Conservation (phyloP, 2,329 filamentous ascomycete genomes). For the Penicillium sp. region DNA sequence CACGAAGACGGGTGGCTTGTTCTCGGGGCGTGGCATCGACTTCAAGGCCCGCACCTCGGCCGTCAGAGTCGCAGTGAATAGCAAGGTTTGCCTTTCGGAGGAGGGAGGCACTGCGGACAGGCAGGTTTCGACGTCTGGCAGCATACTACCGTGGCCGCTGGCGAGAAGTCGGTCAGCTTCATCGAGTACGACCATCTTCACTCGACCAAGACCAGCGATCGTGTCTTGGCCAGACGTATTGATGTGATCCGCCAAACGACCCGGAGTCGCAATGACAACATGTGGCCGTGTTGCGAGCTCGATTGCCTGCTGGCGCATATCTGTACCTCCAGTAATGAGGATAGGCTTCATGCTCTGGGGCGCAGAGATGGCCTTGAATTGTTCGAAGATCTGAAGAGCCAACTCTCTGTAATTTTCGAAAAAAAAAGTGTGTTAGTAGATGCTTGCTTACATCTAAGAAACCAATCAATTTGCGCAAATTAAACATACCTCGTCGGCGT, state of each 20-base stretch:
- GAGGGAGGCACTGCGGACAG: conserved; percentile 78
- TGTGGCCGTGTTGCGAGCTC: conserved; percentile 81
- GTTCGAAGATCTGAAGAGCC: conserved; percentile 93
- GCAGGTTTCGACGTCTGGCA: conserved; percentile 91
- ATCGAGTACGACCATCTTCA: conserved; percentile 87
- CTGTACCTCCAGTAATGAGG: conserved; percentile 87
- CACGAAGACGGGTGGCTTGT: conserved; percentile 78
- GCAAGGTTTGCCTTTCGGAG: conserved; percentile 80
- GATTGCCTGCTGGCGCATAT: conserved; percentile 90
- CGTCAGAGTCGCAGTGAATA: conserved; percentile 96
- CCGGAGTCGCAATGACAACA: conserved; percentile 91
- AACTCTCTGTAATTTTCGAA: conserved; percentile 66
- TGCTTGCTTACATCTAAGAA: neutral
- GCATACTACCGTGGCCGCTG: conserved; percentile 78
- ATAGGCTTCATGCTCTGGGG: conserved; percentile 84
- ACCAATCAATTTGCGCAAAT: neutral
- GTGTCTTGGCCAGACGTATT: conserved; percentile 89
- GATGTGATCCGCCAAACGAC: conserved; percentile 91
- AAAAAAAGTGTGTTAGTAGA: neutral
- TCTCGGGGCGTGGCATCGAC: conserved; percentile 69
- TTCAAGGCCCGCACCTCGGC: conserved; percentile 88
- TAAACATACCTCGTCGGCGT: conserved; percentile 74
- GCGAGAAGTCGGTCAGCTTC: conserved; percentile 89
- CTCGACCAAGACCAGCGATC: conserved; percentile 75
- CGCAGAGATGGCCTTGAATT: conserved; percentile 89